Evolutionary conservation across 805 yeast species (phyloP), one percentile per base, ranked within the genome.

Genomic region (Pichia gijzeniarum): DNA sequence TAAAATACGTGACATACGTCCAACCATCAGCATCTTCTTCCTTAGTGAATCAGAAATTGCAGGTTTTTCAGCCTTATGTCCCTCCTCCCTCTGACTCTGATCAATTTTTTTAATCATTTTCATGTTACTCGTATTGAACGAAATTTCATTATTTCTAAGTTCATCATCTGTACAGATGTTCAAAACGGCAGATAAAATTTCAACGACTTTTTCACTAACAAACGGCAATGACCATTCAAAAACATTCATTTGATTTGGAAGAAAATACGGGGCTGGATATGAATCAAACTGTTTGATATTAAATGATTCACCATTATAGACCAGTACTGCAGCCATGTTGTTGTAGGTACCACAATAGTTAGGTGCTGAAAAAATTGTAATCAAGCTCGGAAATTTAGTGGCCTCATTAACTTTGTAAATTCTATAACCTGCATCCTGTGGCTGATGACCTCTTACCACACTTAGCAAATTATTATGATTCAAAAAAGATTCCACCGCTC

Each of bases 181-280:
- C 61, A 93, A 73, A 35, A 91, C 85, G 0, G 93, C 78, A 18
- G 88, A 85, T 59, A 91, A 73, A 84, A 91, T 90, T 61, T 93
- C 98, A 12, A 95, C 85, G 44, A 90, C 85, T 59, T 93, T 87
- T 62, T 91, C 96, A 19, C 97, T 97, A 19, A 93, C 97, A 70
- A 93, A 91, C 8, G 98, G 99, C 47, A 91, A 70, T 2, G 96
- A 86, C 98, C 98, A 93, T 10, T 95, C 83, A 65, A 91, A 91
- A 6, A 91, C 96, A 64, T 93, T 97, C 95, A 90, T 88, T 57
- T 90, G 87, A 62, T 90, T 89, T 6, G 98, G 98, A 54, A 93
- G 72, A 87, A 95, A 89, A 67, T 91, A 91, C 1, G 99, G 99
- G 65, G 90, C 97, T 5, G 96, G 95, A 21, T 89, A 80, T 57